Evolutionary conservation across 2,329 filamentous ascomycete species (phyloP).

Genomic region (Aureobasidium mangrovei): DNA sequence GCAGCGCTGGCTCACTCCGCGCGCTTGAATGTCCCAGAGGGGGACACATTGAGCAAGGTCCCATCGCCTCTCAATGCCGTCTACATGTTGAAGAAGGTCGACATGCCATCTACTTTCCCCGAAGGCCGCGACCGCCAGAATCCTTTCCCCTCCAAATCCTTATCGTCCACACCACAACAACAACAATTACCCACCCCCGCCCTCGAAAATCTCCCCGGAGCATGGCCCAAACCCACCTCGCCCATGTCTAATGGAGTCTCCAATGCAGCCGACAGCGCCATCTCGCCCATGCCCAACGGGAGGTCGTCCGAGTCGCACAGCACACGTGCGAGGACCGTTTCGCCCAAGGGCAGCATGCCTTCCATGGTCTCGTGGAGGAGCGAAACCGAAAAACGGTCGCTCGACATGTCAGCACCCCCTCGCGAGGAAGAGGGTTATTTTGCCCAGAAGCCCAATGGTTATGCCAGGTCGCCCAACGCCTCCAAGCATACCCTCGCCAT

Average conservation of each 20-base stretch:
- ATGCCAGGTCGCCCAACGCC: conserved; percentile 24
- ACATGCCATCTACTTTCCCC: conserved; percentile 45
- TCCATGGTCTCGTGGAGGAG: conserved; percentile 23
- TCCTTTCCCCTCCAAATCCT: conserved; percentile 25
- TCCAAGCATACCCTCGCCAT: neutral
- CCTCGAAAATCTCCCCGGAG: conserved; percentile 21
- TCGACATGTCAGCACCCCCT: conserved; percentile 1
- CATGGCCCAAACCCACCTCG: conserved; percentile 18
- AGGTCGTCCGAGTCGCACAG: conserved; percentile 31
- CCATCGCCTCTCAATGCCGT: conserved; percentile 26
- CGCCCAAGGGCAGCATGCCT: conserved; percentile 7
- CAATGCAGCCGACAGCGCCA: conserved; percentile 32
- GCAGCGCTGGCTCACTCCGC: conserved; percentile 23
- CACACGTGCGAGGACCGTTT: conserved; percentile 5
- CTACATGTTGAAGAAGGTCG: conserved; percentile 38
- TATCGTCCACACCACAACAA: conserved; percentile 10
- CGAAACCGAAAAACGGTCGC: conserved; percentile 24
- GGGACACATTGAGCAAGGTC: conserved; percentile 22
- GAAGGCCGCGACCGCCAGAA: conserved; percentile 33
- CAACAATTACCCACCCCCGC: conserved; percentile 17
- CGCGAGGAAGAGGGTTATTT: conserved; percentile 39
- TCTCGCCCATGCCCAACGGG: conserved; percentile 52
- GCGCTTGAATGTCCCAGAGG: conserved; percentile 20
- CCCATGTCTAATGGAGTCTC: conserved; percentile 19
- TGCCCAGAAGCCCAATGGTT: conserved; percentile 25